A percentile compares a stretch with the other conserved stretches of the same genome.
Evolutionary conservation across 495 filamentous ascomycete genomes (phyloP).

Genomic region (Talaromyces nanjingensis): DNA sequence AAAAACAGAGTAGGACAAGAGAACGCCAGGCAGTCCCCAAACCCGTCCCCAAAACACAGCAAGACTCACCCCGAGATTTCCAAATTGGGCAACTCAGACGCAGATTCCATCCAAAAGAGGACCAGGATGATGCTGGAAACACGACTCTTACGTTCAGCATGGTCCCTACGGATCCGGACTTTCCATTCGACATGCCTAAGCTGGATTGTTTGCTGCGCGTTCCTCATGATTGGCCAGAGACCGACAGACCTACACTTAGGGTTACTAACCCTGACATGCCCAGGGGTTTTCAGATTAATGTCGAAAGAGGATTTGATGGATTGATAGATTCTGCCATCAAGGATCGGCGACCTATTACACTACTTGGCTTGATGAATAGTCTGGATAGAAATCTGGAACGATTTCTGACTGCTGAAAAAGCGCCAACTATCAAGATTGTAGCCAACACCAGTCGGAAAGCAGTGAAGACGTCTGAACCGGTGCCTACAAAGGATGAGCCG

Average conservation of each 20-base stretch:
- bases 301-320: constrained; percentile 69
- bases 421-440: constrained; percentile 71
- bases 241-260: constrained; percentile 46
- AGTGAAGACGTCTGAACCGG: not conserved
- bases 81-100: constrained; percentile 70
- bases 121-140: constrained; percentile 37
- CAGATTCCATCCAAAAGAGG: constrained; percentile 60
- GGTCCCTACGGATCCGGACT: constrained; percentile 79
- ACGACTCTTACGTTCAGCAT: constrained; percentile 57
- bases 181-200: constrained; percentile 68
- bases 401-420: constrained; percentile 64
- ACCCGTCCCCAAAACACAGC: constrained; percentile 59
- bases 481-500: not conserved
- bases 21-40: constrained; percentile 36
- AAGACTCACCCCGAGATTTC: constrained; percentile 64
- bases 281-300: constrained; percentile 71
- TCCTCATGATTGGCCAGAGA: constrained; percentile 28
- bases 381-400: constrained; percentile 70
- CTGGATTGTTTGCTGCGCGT: constrained; percentile 69
- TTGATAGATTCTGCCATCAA: constrained; percentile 46
- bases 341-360: constrained; percentile 46
- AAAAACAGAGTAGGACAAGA: not conserved
- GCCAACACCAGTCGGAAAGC: constrained; percentile 38
- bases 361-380: constrained; percentile 62
- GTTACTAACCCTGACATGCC: constrained; percentile 75